Evolutionary conservation across 345 rosid genomes (phyloP), one percentile per base, ranked within the genome.

Genomic region (Anastatica hierochuntica): DNA sequence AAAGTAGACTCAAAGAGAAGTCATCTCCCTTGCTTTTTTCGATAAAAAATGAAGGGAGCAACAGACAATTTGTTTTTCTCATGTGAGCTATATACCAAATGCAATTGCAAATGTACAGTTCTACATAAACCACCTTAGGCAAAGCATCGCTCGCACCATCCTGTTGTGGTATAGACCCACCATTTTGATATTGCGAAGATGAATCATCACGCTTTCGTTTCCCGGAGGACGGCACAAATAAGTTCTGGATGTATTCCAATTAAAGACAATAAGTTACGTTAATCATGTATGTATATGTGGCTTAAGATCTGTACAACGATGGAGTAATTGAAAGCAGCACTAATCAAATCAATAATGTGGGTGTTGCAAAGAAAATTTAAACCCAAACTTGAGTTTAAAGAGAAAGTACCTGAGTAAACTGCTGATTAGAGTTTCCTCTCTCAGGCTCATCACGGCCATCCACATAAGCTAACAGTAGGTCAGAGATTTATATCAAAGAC

Each of bases 161-260:
- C 58, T 79, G 96, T 74, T 92, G 98, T 21, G 98, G 95, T 63
- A 92, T 85, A 59, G 72, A 83, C 39, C 89, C 85, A 72, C 98
- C 90, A 74, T 79, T 85, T 35, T 77, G 80, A 79, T 76, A 85
- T 44, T 72, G 88, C 0, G 68, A 19, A 34, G 84, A 52, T 42
- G 84, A 67, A 56, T 88, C 98, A 40, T 85, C 98, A 50, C 97
- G 98, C 74, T 88, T 92, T 44, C 98, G 74, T 70, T 92, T 92
- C 62, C 95, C 97, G 41, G 94, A 53, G 53, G 97, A 48, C 61
- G 62, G 41, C 62, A 55, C 77, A 76, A 92, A 83, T 79, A 92
- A 82, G 72, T 92, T 94, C 98, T 92, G 81, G 40, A 68, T 54
- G 54, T 68, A 61, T 60, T 56, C 58, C 53, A 66, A 53, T 24